Evolutionary conservation across 352 stramenopile genomes (phyloP).

Genomic region (Pythium aristosporum): DNA sequence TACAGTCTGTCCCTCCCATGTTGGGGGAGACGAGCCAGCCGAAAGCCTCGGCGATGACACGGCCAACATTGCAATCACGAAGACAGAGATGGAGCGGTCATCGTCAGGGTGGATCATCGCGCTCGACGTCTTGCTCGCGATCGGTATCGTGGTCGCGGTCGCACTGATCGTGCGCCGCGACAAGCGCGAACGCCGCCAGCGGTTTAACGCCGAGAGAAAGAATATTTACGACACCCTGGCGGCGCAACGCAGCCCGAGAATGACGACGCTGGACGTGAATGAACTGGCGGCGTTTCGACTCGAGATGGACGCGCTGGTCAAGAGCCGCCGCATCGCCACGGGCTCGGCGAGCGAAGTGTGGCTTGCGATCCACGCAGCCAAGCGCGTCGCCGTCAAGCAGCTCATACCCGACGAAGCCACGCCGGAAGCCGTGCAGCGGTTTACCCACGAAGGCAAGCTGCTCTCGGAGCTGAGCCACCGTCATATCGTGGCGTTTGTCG

Average conservation of each 20-base stretch:
- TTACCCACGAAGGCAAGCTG: conserved; percentile 21
- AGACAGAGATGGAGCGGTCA: not conserved
- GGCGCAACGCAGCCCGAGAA: not conserved
- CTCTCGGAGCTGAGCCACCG: conserved; percentile 12
- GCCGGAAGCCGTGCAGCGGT: conserved; percentile 8
- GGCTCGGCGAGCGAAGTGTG: conserved; percentile 19
- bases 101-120: not conserved
- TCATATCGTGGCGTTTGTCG: conserved; percentile 25
- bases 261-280: not conserved
- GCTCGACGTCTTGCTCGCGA: conserved; percentile 4
- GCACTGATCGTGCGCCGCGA: not conserved
- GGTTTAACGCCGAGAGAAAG: conserved; percentile 1
- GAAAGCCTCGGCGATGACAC: not conserved
- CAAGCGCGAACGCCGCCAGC: not conserved
- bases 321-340: conserved; percentile 8
- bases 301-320: conserved; percentile 9
- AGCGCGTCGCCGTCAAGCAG: conserved; percentile 18
- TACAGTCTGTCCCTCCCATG: not conserved
- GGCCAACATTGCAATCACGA: not conserved
- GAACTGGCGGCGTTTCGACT: conserved; percentile 1
- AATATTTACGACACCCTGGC: conserved; percentile 1
- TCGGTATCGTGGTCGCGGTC: conserved; percentile 1
- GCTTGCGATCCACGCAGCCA: conserved; percentile 20
- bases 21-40: no score
- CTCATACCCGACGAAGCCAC: not conserved